Base-by-base conservation (phyloP, 2,329 filamentous ascomycete genomes). In the Penicillium expansum region DNA sequence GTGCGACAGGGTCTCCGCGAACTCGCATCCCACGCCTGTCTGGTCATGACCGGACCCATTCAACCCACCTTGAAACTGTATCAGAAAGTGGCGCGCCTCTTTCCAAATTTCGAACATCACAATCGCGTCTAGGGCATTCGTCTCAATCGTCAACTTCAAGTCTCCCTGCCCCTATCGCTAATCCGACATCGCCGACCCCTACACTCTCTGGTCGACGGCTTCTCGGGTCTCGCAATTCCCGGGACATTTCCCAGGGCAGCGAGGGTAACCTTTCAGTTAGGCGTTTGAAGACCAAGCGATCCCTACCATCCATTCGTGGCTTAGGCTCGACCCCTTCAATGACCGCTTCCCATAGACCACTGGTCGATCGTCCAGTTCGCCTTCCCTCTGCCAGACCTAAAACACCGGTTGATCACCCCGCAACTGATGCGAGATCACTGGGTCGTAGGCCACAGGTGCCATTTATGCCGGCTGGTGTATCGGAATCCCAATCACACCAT, bases 61-160 rank as follows among this genome's bases (percentile, higher is more conserved):
- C 89, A 11, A 87, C 88, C 16, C 69, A 75, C 18, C 82, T 97
- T n/a, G 93, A 96, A 70, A 92, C 93, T 22, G 92, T 97, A 6
- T 95, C 91, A 38, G 93, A 97, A 76, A 92, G 87, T 62, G 92
- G 92, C 49, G 91, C 87, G 4, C 85, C 90, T 20, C 83, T 89
- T 47, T 77, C 80, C 41, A 84, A 82, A 58, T 80, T 80, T 62
- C 83, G 85, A 55, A 81, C 86, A 62, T 85, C 88, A 41, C 83
- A 85, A 60, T 90, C 88, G 3, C 83, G 88, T 55, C 71, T 90
- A 29, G 85, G 73, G 29, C 88, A 92, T 71, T 84, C 86, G 11
- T 76, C 86, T 16, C 86, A 91, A 65, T 86, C 87, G 13, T 91
- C 89, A 18, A 75, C 87, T 16, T 82, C 85, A 62, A 84, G 85